These are phyloP conservation scores for Cardiospermum halicacabum DNA, from an alignment of 345 rosid genomes.

Conservation along the genomic window DNA sequence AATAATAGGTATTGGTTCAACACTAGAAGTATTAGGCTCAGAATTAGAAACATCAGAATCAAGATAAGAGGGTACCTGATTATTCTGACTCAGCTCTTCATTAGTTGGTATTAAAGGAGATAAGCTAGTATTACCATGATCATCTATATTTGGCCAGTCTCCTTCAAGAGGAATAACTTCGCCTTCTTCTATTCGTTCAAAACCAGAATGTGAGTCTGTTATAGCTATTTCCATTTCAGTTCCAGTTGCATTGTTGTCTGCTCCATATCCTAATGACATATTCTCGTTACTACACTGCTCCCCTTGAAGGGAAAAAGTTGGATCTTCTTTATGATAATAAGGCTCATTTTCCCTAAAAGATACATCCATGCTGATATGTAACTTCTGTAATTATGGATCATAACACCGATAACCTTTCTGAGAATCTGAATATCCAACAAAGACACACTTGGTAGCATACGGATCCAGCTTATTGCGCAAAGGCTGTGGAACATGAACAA, in stretches of 20 bases:
- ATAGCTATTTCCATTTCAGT: background rate
- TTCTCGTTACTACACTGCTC: slow-evolving; percentile 1
- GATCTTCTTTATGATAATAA: background rate
- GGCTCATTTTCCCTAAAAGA: background rate
- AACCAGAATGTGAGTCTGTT: background rate
- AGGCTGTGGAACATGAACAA: background rate
- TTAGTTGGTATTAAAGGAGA: no score
- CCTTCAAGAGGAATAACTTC: no score
- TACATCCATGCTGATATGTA: background rate
- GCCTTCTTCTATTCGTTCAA: no score
- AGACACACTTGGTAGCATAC: slow-evolving; percentile 5
- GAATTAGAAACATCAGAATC: background rate
- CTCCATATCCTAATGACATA: background rate
- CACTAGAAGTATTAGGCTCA: background rate
- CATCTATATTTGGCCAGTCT: no score
- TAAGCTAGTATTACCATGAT: no score
- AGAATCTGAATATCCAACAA: slow-evolving; percentile 8
- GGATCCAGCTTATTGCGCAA: background rate
- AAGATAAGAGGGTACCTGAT: no score
- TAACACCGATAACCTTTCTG: slow-evolving; percentile 8
- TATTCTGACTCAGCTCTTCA: no score
- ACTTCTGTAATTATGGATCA: background rate
- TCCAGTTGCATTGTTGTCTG: background rate
- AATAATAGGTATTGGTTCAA: background rate
- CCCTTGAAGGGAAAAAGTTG: background rate